Evolutionary conservation across 768 basidiomycete genomes (phyloP).

Genomic region (Trametes maxima): DNA sequence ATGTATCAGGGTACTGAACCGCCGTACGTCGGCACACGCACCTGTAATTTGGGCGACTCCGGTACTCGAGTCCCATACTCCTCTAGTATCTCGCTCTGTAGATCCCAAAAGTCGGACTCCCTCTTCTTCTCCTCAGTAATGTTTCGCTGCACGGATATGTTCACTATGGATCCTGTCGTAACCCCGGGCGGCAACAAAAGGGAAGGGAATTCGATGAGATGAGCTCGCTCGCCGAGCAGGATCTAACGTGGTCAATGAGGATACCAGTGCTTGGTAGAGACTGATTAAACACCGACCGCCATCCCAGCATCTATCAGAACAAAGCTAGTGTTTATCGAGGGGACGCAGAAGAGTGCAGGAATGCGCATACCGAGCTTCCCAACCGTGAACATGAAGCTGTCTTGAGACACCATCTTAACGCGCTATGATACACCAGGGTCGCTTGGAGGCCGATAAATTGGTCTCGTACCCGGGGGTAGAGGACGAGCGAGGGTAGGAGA

Average conservation of each 20-base stretch:
- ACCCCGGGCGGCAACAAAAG: constrained; percentile 91
- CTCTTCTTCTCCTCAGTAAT: constrained; percentile 79
- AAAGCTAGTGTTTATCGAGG: background rate
- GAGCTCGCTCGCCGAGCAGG: constrained; percentile 89
- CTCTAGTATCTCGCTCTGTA: constrained; percentile 80
- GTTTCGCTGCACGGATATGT: constrained; percentile 93
- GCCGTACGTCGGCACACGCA: constrained; percentile 38
- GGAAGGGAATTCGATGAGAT: constrained; percentile 97
- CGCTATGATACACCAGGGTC: background rate
- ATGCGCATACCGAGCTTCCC: constrained; percentile 84
- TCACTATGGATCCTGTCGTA: constrained; percentile 93
- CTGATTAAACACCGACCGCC: constrained; percentile 77
- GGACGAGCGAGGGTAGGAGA: background rate
- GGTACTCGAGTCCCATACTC: constrained; percentile 74
- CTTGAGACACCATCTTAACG: constrained; percentile 44
- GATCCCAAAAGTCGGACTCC: constrained; percentile 77
- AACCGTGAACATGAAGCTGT: constrained; percentile 89
- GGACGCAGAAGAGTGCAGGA: background rate
- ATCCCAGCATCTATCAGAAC: constrained; percentile 77
- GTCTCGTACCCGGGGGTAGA: background rate
- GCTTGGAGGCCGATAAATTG: background rate
- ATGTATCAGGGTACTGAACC: background rate
- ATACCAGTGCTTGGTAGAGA: no score
- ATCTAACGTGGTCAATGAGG: no score
- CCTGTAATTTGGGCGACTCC: constrained; percentile 71